phyloP scores from a whole-genome alignment of 2,329 filamentous ascomycete species.

The Zasmidium citrigriseum region DNA sequence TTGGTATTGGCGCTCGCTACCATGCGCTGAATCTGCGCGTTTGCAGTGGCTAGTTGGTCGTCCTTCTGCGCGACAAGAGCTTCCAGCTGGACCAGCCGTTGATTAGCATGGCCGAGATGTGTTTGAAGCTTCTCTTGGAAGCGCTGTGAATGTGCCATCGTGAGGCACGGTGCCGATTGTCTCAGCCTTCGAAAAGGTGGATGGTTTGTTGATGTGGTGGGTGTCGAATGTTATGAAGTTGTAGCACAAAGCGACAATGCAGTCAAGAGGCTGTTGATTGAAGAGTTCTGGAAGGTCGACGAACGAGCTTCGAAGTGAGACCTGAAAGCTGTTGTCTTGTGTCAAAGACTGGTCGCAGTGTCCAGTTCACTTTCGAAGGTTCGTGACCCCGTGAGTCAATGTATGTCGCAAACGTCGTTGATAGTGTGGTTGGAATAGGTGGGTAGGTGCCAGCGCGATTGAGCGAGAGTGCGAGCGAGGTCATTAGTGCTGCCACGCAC shows the following conservation, averaged over 20 bases:
- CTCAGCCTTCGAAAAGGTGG: no score
- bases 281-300: slow-evolving; percentile 1
- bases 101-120: slow-evolving; percentile 18
- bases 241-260: neutral
- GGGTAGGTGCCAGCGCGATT: no score
- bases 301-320: slow-evolving; percentile 1
- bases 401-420: no score
- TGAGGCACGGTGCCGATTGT: no score
- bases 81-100: slow-evolving; percentile 21
- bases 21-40: slow-evolving; percentile 12
- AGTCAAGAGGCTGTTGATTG: neutral
- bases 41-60: slow-evolving; percentile 16
- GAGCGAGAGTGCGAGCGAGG: no score
- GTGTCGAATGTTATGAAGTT: neutral
- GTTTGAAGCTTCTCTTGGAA: slow-evolving; percentile 18
- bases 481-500: no score
- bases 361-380: no score
- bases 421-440: no score
- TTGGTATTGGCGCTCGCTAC: neutral
- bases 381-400: no score
- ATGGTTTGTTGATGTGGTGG: neutral
- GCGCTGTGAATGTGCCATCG: slow-evolving; percentile 20
- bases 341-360: neutral
- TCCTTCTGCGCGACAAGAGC: slow-evolving; percentile 22
- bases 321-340: neutral